phyloP scores from a whole-genome alignment of 176 grass and related monocot species.

The Phoenix roebelenii region DNA sequence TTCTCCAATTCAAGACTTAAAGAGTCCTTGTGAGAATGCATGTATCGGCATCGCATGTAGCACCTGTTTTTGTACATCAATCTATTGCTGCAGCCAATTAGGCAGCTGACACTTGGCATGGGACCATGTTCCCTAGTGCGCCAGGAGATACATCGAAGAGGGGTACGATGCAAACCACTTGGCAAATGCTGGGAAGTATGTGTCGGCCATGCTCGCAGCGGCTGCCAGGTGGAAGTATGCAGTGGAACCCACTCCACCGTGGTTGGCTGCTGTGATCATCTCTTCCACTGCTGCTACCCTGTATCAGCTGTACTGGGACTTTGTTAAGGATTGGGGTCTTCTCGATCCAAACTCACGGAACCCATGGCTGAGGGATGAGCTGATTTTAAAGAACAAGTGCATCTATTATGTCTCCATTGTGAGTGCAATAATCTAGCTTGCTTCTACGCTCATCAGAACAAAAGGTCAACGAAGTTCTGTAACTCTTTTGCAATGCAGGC shows the following conservation, averaged over 20 bases:
- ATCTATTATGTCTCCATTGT: conserved; percentile 38
- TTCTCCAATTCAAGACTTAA: no score
- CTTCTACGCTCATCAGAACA: neutral
- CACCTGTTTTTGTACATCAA: no score
- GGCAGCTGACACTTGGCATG: no score
- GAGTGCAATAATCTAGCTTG: neutral
- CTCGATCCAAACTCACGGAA: conserved; percentile 20
- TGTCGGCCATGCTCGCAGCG: conserved; percentile 34
- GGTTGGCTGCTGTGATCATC: conserved; percentile 14
- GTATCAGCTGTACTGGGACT: conserved; percentile 48
- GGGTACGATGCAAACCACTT: conserved; percentile 23
- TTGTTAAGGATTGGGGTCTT: conserved; percentile 45
- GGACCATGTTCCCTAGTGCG: conserved; percentile 12
- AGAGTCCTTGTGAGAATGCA: no score
- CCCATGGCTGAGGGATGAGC: conserved; percentile 32
- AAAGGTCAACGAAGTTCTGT: no score
- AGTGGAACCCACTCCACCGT: neutral
- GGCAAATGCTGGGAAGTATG: conserved; percentile 35
- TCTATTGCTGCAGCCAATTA: no score
- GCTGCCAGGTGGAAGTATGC: conserved; percentile 28
- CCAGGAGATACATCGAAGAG: conserved; percentile 35
- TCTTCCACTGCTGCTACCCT: conserved; percentile 18
- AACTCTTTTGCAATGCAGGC: conserved; percentile 7
- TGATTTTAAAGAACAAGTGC: conserved; percentile 31
- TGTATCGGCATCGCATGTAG: no score